phyloP scores from a whole-genome alignment of 1,139 yeast genomes.

The Petasospora rhodanensis region DNA sequence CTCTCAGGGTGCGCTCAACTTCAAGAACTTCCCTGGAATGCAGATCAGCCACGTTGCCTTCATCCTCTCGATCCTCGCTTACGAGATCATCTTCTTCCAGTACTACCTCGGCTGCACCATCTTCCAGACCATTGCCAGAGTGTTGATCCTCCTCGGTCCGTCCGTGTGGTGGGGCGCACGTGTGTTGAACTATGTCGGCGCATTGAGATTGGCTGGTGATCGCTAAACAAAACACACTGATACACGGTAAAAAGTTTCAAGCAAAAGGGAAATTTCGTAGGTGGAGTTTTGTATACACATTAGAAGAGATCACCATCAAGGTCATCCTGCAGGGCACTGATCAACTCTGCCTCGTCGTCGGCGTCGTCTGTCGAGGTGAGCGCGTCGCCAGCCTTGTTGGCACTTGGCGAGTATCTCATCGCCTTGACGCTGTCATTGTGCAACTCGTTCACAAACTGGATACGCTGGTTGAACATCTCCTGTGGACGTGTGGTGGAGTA shows the following conservation, averaged over 20 bases:
- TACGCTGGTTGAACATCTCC: conserved; percentile 85
- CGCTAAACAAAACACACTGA: conserved; percentile 12
- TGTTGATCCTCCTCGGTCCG: conserved; percentile 49
- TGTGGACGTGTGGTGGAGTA: conserved; percentile 90
- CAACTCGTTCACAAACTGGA: conserved; percentile 82
- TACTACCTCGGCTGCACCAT: conserved; percentile 72
- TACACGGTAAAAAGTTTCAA: too few relatives aligned
- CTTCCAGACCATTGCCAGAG: conserved; percentile 59
- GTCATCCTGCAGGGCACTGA: conserved; percentile 47
- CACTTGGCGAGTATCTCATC: conserved; percentile 75
- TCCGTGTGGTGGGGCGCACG: conserved; percentile 66
- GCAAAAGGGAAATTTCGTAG: neutral
- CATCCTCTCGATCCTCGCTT: conserved; percentile 47
- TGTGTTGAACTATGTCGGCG: conserved; percentile 41
- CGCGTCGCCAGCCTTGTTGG: conserved; percentile 29
- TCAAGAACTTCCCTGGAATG: conserved; percentile 32
- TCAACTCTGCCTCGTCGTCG: conserved; percentile 51
- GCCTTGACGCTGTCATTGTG: conserved; percentile 93
- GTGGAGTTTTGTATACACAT: neutral
- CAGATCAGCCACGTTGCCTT: conserved; percentile 24
- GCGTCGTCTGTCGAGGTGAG: conserved; percentile 42
- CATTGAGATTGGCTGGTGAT: conserved; percentile 25
- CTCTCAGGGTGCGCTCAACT: conserved; percentile 40
- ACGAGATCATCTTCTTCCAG: conserved; percentile 59
- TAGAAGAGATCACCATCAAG: conserved; percentile 35